phyloP scores from a whole-genome alignment of 805 yeast genomes.

The Myxozyma kluyveri region DNA sequence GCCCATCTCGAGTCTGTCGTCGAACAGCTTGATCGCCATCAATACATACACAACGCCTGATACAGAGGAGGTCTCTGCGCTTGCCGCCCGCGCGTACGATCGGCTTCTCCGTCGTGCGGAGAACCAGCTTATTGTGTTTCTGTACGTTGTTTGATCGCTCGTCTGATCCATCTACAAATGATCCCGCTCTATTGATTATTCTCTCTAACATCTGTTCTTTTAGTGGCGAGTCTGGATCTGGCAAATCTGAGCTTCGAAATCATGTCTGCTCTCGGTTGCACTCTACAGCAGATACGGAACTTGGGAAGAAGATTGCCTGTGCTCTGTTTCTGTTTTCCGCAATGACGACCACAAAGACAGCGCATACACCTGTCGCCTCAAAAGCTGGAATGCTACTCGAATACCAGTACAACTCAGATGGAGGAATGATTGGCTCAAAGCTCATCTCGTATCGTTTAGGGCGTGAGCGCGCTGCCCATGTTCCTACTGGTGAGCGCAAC shows the following conservation, averaged over 20 bases:
- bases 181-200: background rate
- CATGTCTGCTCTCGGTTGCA: slow-evolving; percentile 35
- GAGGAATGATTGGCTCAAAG: slow-evolving; percentile 52
- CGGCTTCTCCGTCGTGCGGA: slow-evolving; percentile 41
- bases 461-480: slow-evolving; percentile 52
- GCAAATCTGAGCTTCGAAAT: slow-evolving; percentile 41
- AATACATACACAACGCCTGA: slow-evolving; percentile 42
- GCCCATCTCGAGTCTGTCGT: slow-evolving; percentile 42
- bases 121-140: slow-evolving; percentile 40
- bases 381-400: slow-evolving; percentile 56
- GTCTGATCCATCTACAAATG: background rate
- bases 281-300: slow-evolving; percentile 5
- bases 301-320: slow-evolving; percentile 13
- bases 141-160: slow-evolving; percentile 21
- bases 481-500: slow-evolving; percentile 53
- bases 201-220: background rate
- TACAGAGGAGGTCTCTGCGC: slow-evolving; percentile 38
- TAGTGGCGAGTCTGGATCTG: slow-evolving; percentile 43
- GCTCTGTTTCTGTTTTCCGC: slow-evolving; percentile 41
- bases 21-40: slow-evolving; percentile 41
- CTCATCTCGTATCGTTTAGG: slow-evolving; percentile 56
- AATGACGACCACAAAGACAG: slow-evolving; percentile 43
- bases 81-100: slow-evolving; percentile 42
- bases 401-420: slow-evolving; percentile 49
- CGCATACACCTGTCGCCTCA: slow-evolving; percentile 41